phyloP scores from a whole-genome alignment of 768 basidiomycete species.

The Pleurotus salmoneostramineus region DNA sequence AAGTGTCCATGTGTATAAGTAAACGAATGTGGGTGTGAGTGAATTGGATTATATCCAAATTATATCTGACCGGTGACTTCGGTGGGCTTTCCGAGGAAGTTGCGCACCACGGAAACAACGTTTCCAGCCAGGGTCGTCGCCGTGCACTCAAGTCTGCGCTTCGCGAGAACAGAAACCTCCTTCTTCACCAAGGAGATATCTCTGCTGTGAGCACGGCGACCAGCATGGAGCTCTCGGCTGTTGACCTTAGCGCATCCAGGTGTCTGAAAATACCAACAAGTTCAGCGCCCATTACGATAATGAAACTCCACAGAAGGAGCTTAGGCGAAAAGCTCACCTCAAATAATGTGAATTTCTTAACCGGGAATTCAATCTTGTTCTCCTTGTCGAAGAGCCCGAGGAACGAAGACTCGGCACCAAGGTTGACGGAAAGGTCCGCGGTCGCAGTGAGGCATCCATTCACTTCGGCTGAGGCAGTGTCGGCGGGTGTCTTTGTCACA shows the following conservation, averaged over 20 bases:
- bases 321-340: too few relatives aligned
- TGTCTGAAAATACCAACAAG: too few relatives aligned
- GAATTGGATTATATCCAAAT: too few relatives aligned
- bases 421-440: conserved; percentile 19
- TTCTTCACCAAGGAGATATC: not conserved
- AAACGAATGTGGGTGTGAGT: too few relatives aligned
- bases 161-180: too few relatives aligned
- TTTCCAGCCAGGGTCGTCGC: too few relatives aligned
- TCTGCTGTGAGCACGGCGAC: not conserved
- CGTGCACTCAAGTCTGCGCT: too few relatives aligned
- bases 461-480: conserved; percentile 8
- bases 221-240: not conserved
- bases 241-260: not conserved
- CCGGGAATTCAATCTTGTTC: not conserved
- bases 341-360: not conserved
- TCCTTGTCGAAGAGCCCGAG: not conserved
- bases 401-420: not conserved
- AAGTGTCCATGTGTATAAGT: too few relatives aligned
- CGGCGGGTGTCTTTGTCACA: not conserved
- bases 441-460: conserved; percentile 28
- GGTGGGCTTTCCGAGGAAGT: not conserved
- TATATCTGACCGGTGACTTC: not conserved
- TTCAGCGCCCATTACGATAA: too few relatives aligned
- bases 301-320: too few relatives aligned
- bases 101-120: not conserved